Base-by-base conservation (phyloP, 2,329 filamentous ascomycete species). In the Monilinia aucupariae region DNA sequence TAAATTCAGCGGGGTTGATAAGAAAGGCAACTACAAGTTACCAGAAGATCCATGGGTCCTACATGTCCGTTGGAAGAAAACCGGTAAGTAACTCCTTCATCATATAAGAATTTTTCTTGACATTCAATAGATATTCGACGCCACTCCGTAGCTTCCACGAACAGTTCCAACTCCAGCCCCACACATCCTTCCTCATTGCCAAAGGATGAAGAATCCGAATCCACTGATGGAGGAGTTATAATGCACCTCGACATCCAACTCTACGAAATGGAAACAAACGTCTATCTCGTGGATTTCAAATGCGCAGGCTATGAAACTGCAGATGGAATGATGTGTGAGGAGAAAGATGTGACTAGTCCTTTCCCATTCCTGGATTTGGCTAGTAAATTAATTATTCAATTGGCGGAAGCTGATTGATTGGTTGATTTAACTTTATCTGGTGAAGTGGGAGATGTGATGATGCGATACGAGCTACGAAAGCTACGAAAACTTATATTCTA, bases 211-310 rank as follows among this genome's bases (percentile, higher is more conserved):
- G 54, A 45, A 25, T 34, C 30, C 1, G 53, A 68, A 25, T 69
- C 72, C 4, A 54, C 73, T 54, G 72, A 75, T 45, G 68, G 12
- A 22, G 39, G 68, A 25, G 86, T 96, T n/a, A 93, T 90, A 74
- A 89, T 97, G 72, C 94, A 96, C 74, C 86, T 99, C 74, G 92
- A 96, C 68, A 97, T 99, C 67, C 94, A 97, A 75, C 87, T 97
- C 59, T 97, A 97, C 76, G 89, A 92, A 73, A 92, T 97, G 80
- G 93, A 97, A 75, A 86, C 87, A 64, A 89, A 90, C 62, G 93
- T 94, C 68, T 97, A 93, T 76, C 87, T 99, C 66, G 94, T 99
- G 55, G 94, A 99, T 75, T 99, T 99, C 81, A 97, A 97, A 75
- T 97, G 93, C 75, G 92, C 94, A 17, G 94, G 94, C 25, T 99